Conservation (phyloP, 495 filamentous ascomycete species). For the Astrothelium macrocarpum region DNA sequence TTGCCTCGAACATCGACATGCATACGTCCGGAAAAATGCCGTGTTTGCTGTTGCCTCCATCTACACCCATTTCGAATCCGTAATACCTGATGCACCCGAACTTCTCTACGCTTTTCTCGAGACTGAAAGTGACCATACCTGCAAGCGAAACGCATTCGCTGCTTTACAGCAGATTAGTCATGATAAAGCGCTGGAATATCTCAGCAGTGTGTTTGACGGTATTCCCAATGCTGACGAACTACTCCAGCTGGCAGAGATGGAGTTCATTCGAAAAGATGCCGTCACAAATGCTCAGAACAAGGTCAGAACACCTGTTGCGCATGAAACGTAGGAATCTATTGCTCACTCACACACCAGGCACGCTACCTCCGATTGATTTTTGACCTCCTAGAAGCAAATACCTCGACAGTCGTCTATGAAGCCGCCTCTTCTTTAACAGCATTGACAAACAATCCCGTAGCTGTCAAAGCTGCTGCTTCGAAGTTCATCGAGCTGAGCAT, state of each 20-base stretch:
- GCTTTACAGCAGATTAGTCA: slow-evolving; percentile 86
- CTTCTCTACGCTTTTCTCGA: slow-evolving; percentile 85
- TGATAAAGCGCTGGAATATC: slow-evolving; percentile 81
- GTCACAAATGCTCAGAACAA: slow-evolving; percentile 89
- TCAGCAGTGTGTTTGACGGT: slow-evolving; percentile 84
- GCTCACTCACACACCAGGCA: slow-evolving; percentile 40
- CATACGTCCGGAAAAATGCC: slow-evolving; percentile 96
- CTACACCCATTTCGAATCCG: slow-evolving; percentile 75
- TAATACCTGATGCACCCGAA: slow-evolving; percentile 94
- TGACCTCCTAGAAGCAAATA: slow-evolving; percentile 85
- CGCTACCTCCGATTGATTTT: slow-evolving; percentile 92
- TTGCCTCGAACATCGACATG: slow-evolving; percentile 91
- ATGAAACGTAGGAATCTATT: not conserved
- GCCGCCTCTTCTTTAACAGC: slow-evolving; percentile 95
- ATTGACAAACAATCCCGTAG: slow-evolving; percentile 91
- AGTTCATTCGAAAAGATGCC: slow-evolving; percentile 98
- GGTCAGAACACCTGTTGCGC: slow-evolving; percentile 37
- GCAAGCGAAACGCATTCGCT: slow-evolving; percentile 96
- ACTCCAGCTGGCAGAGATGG: slow-evolving; percentile 83
- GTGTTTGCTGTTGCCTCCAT: slow-evolving; percentile 92
- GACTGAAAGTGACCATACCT: slow-evolving; percentile 84
- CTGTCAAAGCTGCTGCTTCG: slow-evolving; percentile 88
- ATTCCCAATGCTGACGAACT: slow-evolving; percentile 92
- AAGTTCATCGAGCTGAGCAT: slow-evolving; percentile 97
- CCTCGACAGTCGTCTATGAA: slow-evolving; percentile 94